These are phyloP conservation scores for Vachellia pachyceras DNA, from an alignment of 306 rosid genomes.

Conservation along the genomic window DNA sequence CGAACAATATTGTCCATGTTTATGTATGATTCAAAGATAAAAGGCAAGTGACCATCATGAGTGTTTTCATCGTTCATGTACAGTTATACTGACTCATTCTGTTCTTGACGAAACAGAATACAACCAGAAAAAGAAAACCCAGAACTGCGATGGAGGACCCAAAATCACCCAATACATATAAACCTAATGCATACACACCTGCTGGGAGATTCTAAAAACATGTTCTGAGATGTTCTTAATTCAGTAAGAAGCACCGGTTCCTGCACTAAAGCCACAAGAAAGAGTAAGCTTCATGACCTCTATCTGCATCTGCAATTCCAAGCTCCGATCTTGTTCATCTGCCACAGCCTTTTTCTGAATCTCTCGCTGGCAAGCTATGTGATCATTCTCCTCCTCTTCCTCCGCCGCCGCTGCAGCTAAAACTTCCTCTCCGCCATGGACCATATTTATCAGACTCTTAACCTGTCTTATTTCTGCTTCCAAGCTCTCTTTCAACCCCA, in stretches of 20 bases:
- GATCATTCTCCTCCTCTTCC: conserved; percentile 19
- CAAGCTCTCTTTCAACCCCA: conserved; percentile 39
- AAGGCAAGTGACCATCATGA: background rate
- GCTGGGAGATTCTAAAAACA: background rate
- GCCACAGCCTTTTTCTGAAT: conserved; percentile 32
- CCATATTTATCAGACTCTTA: too few species aligned
- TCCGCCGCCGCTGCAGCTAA: too few species aligned
- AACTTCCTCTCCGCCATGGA: too few species aligned
- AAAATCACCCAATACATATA: background rate
- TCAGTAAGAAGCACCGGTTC: conserved; percentile 7
- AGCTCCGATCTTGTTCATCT: conserved; percentile 39
- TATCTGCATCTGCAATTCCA: conserved; percentile 43
- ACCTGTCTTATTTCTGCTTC: too few species aligned
- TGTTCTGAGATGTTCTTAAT: background rate
- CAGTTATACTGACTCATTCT: background rate
- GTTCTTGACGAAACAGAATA: background rate
- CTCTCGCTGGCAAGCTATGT: background rate
- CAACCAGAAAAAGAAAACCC: background rate
- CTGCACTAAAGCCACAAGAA: conserved; percentile 1
- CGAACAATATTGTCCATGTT: background rate
- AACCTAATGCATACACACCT: background rate
- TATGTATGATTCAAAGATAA: background rate
- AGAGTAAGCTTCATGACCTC: conserved; percentile 33
- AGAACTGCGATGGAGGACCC: background rate
- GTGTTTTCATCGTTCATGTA: background rate